Conservation (phyloP, 768 basidiomycete species). For the Cubamyces sp. region DNA sequence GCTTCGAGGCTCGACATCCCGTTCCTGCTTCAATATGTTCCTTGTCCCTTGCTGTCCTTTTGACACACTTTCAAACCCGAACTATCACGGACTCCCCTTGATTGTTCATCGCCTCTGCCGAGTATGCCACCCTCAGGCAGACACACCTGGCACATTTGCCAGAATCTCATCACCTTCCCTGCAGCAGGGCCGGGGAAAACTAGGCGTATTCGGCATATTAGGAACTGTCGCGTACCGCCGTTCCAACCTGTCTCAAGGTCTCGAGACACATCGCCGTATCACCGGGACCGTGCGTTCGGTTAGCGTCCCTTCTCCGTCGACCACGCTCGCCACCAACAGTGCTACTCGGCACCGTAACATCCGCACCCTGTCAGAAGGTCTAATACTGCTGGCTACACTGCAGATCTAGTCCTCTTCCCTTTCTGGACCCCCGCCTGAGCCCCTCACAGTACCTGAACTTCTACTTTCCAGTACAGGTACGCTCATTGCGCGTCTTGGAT, state of each 20-base stretch:
- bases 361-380: no score
- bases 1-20: neutral
- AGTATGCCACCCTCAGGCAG: neutral
- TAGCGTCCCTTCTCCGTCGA: no score
- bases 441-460: no score
- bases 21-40: neutral
- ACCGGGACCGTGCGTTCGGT: no score
- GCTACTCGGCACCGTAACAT: no score
- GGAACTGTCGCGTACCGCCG: neutral
- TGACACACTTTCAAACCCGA: neutral
- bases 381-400: no score
- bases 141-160: neutral
- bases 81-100: neutral
- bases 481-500: no score
- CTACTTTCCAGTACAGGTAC: no score
- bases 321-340: no score
- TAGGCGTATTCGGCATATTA: slow-evolving; percentile 8
- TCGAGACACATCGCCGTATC: neutral
- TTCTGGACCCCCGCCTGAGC: no score
- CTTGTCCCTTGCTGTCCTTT: slow-evolving; percentile 1
- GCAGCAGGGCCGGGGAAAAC: neutral
- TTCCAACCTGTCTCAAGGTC: neutral
- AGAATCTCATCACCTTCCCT: neutral
- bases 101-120: neutral
- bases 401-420: no score